These are phyloP conservation scores for Candida loeiensis DNA, from an alignment of 805 yeast species.

Conservation along the genomic window DNA sequence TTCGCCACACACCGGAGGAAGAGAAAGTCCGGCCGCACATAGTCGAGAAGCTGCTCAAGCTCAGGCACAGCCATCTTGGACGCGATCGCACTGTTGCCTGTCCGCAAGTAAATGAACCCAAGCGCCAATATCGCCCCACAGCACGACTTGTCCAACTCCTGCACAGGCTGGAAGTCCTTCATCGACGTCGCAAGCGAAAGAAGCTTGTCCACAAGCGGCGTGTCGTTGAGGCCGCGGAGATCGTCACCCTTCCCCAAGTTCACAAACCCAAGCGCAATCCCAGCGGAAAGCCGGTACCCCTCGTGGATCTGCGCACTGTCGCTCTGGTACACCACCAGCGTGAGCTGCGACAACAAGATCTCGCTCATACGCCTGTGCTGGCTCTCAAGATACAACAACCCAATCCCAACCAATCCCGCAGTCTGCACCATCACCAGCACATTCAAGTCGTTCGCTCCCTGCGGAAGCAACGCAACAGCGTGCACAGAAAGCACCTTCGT, in stretches of 20 bases:
- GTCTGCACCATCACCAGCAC: constrained; percentile 81
- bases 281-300: constrained; percentile 83
- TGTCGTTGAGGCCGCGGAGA: constrained; percentile 56
- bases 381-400: constrained; percentile 71
- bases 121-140: constrained; percentile 78
- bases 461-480: constrained; percentile 85
- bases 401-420: constrained; percentile 89
- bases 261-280: constrained; percentile 80
- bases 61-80: constrained; percentile 56
- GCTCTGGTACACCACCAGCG: constrained; percentile 48
- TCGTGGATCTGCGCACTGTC: constrained; percentile 64
- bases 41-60: constrained; percentile 57
- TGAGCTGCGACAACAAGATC: constrained; percentile 66
- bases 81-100: constrained; percentile 60
- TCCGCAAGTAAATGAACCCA: constrained; percentile 66
- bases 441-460: constrained; percentile 85
- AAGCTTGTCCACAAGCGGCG: constrained; percentile 59
- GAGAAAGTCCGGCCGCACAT: constrained; percentile 75
- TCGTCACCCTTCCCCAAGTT: constrained; percentile 75
- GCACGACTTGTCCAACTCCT: constrained; percentile 58
- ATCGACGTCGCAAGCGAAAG: constrained; percentile 54
- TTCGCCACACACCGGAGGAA: constrained; percentile 61
- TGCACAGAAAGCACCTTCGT: constrained; percentile 92
- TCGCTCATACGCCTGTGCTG: constrained; percentile 87
- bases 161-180: constrained; percentile 59